Conservation (phyloP, 108 stramenopile genomes). For the Pseudonitzschia multiseries region DNA sequence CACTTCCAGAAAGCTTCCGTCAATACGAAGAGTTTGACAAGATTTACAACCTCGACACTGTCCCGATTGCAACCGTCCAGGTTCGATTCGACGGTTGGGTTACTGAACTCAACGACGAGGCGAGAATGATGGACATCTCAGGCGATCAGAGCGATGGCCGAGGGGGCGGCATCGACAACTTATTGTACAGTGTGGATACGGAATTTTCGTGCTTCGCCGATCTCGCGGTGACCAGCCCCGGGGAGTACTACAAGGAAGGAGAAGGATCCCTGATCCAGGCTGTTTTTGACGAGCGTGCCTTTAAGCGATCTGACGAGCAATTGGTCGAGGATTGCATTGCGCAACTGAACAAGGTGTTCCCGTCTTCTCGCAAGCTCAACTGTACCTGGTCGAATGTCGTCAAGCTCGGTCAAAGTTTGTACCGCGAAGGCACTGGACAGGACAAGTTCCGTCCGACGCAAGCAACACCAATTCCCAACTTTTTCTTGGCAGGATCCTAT, state of each 20-base stretch:
- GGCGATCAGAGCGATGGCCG: slow-evolving; percentile 89
- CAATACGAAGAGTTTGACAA: slow-evolving; percentile 92
- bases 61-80: slow-evolving; percentile 97
- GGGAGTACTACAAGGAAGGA: slow-evolving; percentile 92
- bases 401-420: slow-evolving; percentile 90
- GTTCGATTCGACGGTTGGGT: slow-evolving; percentile 97
- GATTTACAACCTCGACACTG: slow-evolving; percentile 95
- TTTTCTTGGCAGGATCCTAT: slow-evolving; percentile 96
- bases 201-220: slow-evolving; percentile 98
- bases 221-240: slow-evolving; percentile 91
- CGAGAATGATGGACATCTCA: slow-evolving; percentile 81
- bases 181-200: slow-evolving; percentile 93
- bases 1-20: slow-evolving; percentile 89
- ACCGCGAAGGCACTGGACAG: slow-evolving; percentile 94
- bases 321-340: slow-evolving; percentile 85
- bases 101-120: slow-evolving; percentile 89
- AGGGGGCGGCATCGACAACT: slow-evolving; percentile 92
- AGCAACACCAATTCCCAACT: slow-evolving; percentile 94
- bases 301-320: slow-evolving; percentile 72
- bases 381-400: slow-evolving; percentile 96
- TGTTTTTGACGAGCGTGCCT: slow-evolving; percentile 90
- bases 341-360: slow-evolving; percentile 86
- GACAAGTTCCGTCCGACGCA: slow-evolving; percentile 93
- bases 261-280: slow-evolving; percentile 89
- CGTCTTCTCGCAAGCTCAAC: slow-evolving; percentile 86